These are phyloP conservation scores for Penicillium daleae DNA, from an alignment of 495 filamentous ascomycete genomes.

Conservation along the genomic window DNA sequence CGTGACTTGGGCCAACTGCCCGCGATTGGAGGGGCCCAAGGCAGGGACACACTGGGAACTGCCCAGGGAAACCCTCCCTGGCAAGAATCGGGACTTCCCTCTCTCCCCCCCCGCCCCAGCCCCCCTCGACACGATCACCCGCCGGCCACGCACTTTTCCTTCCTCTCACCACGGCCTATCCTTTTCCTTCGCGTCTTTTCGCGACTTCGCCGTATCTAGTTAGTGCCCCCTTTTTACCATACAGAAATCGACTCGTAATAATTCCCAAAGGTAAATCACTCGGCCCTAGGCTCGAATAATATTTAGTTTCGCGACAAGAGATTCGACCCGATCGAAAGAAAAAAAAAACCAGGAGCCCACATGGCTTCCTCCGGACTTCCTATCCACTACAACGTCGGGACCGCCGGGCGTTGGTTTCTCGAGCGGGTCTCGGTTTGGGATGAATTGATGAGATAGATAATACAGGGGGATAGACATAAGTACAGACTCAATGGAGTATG, in stretches of 20 bases:
- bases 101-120: constrained; percentile 9
- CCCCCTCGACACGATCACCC: not conserved
- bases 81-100: too few species aligned
- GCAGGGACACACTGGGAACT: not conserved
- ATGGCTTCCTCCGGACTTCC: constrained; percentile 45
- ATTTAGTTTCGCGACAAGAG: not conserved
- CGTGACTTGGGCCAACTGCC: not conserved
- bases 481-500: not conserved
- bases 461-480: not conserved
- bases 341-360: not conserved
- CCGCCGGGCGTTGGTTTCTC: constrained; percentile 22
- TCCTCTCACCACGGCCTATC: constrained; percentile 22
- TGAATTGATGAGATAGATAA: not conserved
- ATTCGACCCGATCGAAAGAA: constrained; percentile 19
- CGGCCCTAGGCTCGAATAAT: constrained; percentile 12
- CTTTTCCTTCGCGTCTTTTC: constrained; percentile 3
- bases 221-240: constrained; percentile 24
- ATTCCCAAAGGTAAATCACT: constrained; percentile 15
- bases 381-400: constrained; percentile 48
- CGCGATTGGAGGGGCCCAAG: not conserved
- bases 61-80: not conserved
- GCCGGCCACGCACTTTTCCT: constrained; percentile 35
- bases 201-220: constrained; percentile 1
- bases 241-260: constrained; percentile 34
- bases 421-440: constrained; percentile 5